Conservation (phyloP, 257 asterid genomes). For the Lavandula angustifolia region DNA sequence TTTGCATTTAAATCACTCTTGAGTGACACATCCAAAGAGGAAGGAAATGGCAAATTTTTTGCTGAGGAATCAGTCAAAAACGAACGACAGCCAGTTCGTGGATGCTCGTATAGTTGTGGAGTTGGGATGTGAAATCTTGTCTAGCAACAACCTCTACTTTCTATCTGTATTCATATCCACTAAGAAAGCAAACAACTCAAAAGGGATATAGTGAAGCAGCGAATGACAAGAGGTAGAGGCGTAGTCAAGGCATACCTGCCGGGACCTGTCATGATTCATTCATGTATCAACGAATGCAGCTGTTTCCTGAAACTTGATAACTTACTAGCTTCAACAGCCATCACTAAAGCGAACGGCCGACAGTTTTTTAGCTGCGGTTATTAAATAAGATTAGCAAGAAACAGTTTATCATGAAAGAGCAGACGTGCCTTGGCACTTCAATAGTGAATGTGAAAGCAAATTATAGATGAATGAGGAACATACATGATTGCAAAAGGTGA, state of each 20-base stretch:
- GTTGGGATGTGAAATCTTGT: neutral
- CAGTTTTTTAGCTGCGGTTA: constrained; percentile 72
- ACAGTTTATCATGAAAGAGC: neutral
- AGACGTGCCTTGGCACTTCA: neutral
- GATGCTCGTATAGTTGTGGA: constrained; percentile 14
- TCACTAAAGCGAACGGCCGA: constrained; percentile 66
- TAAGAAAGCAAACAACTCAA: constrained; percentile 3
- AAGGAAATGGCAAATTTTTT: constrained; percentile 24
- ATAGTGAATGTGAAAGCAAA: neutral
- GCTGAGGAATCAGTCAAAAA: constrained; percentile 6
- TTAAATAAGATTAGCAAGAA: constrained; percentile 11
- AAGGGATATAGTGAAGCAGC: neutral
- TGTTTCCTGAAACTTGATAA: constrained; percentile 52
- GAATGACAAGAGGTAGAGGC: neutral
- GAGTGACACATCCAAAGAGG: constrained; percentile 1
- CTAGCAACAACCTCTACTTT: constrained; percentile 16
- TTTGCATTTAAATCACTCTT: neutral
- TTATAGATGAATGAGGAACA: neutral
- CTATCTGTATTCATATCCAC: neutral
- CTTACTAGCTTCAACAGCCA: constrained; percentile 75
- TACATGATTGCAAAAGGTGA: neutral
- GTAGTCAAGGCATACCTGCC: constrained; percentile 23
- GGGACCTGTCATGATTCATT: constrained; percentile 39
- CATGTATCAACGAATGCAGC: constrained; percentile 61
- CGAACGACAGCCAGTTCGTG: neutral